Conservation (phyloP, 192 early-diverging fungal genomes). For the Backusella macrospora region DNA sequence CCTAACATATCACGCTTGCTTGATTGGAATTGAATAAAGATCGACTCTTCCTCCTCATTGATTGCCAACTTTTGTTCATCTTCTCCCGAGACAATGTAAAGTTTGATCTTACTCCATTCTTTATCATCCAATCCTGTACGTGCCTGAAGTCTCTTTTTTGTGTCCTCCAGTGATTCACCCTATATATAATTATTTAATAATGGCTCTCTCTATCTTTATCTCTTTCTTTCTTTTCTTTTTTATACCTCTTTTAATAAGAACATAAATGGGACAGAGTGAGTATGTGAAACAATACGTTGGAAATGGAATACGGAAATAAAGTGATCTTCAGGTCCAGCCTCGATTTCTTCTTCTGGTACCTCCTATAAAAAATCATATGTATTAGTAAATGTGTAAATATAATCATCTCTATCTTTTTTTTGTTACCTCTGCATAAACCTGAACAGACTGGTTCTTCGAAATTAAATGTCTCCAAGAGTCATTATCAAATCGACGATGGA, state of each 20-base stretch:
- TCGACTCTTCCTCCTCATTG: constrained; percentile 23
- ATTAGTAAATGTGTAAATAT: background rate
- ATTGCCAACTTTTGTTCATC: constrained; percentile 14
- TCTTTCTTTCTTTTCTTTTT: background rate
- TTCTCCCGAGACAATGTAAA: constrained; percentile 45
- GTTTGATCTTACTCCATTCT: constrained; percentile 75
- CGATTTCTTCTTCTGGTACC: constrained; percentile 51
- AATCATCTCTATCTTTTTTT: background rate
- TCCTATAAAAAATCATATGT: constrained; percentile 24
- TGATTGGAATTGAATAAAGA: constrained; percentile 36
- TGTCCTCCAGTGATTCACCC: constrained; percentile 71
- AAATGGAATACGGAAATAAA: constrained; percentile 81
- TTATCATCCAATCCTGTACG: constrained; percentile 80
- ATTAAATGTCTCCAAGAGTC: constrained; percentile 51
- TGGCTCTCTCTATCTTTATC: background rate
- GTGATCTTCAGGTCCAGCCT: constrained; percentile 36
- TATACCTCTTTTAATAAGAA: constrained; percentile 61
- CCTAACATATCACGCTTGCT: constrained; percentile 43
- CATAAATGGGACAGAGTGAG: constrained; percentile 85
- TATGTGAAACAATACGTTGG: constrained; percentile 62
- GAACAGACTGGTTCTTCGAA: constrained; percentile 35
- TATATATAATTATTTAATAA: constrained; percentile 16
- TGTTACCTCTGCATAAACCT: constrained; percentile 62
- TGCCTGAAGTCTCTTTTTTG: constrained; percentile 71
- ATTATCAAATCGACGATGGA: constrained; percentile 47